Conservation (phyloP, 371 early-diverging fungal genomes). For the Mortierella sp. region DNA sequence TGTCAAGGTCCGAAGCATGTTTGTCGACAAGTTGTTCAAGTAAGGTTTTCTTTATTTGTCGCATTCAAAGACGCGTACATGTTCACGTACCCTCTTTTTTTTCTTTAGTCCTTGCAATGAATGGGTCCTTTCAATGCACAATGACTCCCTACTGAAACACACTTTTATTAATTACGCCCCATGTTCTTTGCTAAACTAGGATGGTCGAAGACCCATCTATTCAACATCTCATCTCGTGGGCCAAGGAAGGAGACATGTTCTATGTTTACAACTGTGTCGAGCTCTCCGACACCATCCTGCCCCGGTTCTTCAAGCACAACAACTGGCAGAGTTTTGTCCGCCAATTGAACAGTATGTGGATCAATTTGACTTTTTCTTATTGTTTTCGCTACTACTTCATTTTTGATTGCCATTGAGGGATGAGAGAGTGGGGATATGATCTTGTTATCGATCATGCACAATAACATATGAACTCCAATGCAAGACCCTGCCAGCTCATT, state of each 20-base stretch:
- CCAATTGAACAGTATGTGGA: constrained; percentile 79
- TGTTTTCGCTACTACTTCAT: neutral
- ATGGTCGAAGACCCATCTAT: constrained; percentile 64
- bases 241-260: constrained; percentile 75
- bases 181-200: constrained; percentile 20
- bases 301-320: constrained; percentile 89
- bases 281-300: constrained; percentile 80
- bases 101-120: no score
- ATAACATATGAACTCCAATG: neutral
- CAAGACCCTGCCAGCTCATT: neutral
- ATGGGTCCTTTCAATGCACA: neutral
- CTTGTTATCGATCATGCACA: constrained; percentile 2
- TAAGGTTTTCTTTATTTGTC: constrained; percentile 15
- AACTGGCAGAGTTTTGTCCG: constrained; percentile 92
- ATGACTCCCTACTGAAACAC: neutral
- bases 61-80: neutral
- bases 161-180: neutral
- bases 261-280: constrained; percentile 80
- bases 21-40: constrained; percentile 58
- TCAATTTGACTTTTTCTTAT: neutral
- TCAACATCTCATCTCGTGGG: constrained; percentile 66
- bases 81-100: no score
- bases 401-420: neutral
- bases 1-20: constrained; percentile 55
- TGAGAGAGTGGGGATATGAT: neutral